Evolutionary conservation across 2,329 filamentous ascomycete species (phyloP).

Genomic region (Aspergillus luchuensis): DNA sequence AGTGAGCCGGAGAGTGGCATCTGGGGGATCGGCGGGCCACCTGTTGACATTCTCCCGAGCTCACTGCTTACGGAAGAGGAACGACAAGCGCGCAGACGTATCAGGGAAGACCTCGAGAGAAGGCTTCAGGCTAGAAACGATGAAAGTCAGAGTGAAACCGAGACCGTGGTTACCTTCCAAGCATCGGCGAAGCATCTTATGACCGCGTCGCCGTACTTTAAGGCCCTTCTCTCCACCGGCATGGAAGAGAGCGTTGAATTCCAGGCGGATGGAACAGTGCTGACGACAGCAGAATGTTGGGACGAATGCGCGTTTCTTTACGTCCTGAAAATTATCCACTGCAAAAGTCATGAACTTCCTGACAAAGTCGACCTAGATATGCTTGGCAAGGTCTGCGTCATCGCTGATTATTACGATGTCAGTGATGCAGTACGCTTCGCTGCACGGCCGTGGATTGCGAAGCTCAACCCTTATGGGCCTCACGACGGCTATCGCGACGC

Average conservation of each 20-base stretch:
- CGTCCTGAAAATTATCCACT: neutral
- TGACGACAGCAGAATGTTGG: neutral
- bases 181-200: neutral
- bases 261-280: neutral
- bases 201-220: neutral
- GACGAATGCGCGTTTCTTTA: neutral
- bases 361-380: neutral
- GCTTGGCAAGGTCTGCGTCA: neutral
- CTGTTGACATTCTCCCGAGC: too few relatives aligned
- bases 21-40: too few relatives aligned
- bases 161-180: neutral
- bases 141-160: neutral
- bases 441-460: neutral
- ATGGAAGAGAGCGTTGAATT: neutral
- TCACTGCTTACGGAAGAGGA: too few relatives aligned
- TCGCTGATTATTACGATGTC: neutral
- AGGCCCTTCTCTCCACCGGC: neutral
- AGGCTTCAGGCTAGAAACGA: neutral
- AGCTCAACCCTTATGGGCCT: neutral
- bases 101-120: too few relatives aligned
- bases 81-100: too few relatives aligned
- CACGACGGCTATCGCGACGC: neutral
- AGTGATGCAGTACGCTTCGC: neutral
- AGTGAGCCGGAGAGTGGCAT: too few relatives aligned
- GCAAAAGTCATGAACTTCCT: neutral